phyloP scores from a whole-genome alignment of 345 rosid species.

The Carallia pectinifolia region DNA sequence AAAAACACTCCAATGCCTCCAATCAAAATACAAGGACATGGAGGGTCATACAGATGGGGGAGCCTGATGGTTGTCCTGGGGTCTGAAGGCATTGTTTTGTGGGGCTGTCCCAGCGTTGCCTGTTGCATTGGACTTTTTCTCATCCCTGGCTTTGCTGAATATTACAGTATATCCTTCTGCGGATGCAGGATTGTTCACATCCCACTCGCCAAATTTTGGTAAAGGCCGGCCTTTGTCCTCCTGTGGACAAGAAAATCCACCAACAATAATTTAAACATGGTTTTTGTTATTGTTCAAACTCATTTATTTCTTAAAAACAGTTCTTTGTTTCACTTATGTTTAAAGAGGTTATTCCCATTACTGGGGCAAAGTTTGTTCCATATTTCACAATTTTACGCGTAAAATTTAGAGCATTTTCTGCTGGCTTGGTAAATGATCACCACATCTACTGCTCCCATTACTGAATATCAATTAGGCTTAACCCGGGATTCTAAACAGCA shows the following conservation, averaged over 20 bases:
- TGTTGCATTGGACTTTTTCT: constrained; percentile 46
- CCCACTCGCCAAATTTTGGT: constrained; percentile 77
- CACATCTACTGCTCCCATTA: too few species aligned
- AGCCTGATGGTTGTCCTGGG: constrained; percentile 2
- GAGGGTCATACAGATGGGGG: constrained; percentile 8
- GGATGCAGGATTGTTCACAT: constrained; percentile 69
- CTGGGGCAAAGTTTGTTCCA: too few species aligned
- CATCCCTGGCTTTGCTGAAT: constrained; percentile 68
- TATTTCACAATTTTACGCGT: too few species aligned
- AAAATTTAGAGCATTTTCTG: too few species aligned
- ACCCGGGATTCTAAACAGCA: too few species aligned
- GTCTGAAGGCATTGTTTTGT: constrained; percentile 9
- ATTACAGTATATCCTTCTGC: constrained; percentile 69
- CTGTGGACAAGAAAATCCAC: background rate
- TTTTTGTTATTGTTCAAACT: constrained; percentile 8
- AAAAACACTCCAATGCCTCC: background rate
- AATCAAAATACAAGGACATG: background rate
- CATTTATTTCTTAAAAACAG: background rate
- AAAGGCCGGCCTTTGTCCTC: constrained; percentile 56
- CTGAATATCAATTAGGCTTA: too few species aligned
- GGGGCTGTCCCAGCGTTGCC: constrained; percentile 20
- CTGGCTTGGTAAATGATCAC: too few species aligned
- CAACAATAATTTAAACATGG: background rate
- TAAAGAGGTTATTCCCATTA: too few species aligned
- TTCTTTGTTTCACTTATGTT: too few species aligned